Evolutionary conservation across 176 grass and related monocot species (phyloP).

Genomic region (Panicum miliaceum): DNA sequence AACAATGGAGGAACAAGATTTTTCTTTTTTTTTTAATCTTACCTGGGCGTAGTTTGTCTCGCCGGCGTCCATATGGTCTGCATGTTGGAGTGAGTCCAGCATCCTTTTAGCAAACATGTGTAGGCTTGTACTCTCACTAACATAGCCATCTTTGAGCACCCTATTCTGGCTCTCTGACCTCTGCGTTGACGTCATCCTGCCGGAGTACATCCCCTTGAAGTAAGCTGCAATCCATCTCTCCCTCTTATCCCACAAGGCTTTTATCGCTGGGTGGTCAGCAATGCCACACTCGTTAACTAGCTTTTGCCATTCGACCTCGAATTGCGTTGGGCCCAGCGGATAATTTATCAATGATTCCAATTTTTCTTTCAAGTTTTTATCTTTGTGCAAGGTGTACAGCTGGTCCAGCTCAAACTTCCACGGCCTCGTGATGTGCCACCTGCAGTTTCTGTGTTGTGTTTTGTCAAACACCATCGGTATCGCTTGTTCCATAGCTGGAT

Average conservation of each 20-base stretch:
- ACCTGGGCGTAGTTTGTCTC: too few species aligned
- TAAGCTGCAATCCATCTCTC: too few species aligned
- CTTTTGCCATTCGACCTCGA: not conserved
- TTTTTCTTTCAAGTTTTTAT: not conserved
- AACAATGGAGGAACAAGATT: too few species aligned
- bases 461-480: not conserved
- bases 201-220: too few species aligned
- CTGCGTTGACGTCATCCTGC: too few species aligned
- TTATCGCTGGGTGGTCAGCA: not conserved
- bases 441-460: not conserved
- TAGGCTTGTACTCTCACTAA: too few species aligned
- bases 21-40: too few species aligned
- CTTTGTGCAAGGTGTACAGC: not conserved
- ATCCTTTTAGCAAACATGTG: too few species aligned
- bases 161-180: too few species aligned
- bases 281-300: not conserved
- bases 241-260: not conserved
- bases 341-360: not conserved
- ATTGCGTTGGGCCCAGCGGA: not conserved
- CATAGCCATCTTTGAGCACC: too few species aligned
- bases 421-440: not conserved
- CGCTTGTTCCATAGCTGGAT: not conserved
- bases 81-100: too few species aligned
- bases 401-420: not conserved
- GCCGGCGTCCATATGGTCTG: too few species aligned